A percentile compares a stretch with the other conserved stretches of the same genome.
Conservation (phyloP, 1,284 basidiomycete species). For the Tylopilus sp. region DNA sequence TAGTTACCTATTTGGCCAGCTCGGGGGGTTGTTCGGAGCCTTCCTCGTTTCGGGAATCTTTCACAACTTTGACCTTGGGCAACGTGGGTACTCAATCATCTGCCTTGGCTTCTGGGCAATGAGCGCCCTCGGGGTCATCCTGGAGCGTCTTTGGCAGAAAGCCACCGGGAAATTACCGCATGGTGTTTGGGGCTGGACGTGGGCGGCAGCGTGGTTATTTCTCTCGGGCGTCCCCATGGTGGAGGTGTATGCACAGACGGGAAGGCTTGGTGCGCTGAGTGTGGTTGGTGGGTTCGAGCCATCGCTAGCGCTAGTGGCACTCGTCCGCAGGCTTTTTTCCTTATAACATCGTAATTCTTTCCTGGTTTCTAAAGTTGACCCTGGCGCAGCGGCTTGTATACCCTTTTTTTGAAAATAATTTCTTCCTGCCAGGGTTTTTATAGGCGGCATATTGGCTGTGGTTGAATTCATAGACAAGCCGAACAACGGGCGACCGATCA, state of each 20-base stretch:
- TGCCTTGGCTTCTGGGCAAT: conserved; percentile 52
- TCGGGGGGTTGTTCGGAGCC: conserved; percentile 47
- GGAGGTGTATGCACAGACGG: conserved; percentile 47
- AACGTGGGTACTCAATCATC: conserved; percentile 40
- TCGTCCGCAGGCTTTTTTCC: too few relatives aligned
- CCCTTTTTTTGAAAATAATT: too few relatives aligned
- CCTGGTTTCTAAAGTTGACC: too few relatives aligned
- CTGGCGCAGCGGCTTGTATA: too few relatives aligned
- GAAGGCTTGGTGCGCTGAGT: conserved; percentile 21
- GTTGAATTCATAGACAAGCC: too few relatives aligned
- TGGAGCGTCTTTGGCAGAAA: conserved; percentile 45
- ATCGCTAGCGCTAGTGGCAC: conserved; percentile 2
- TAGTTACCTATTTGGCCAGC: conserved; percentile 38
- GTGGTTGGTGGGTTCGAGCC: conserved; percentile 19
- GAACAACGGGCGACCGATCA: too few relatives aligned
- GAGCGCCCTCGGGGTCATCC: conserved; percentile 48
- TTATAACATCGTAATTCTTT: too few relatives aligned
- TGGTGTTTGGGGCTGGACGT: conserved; percentile 44
- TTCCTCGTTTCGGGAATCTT: conserved; percentile 54
- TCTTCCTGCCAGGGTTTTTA: too few relatives aligned
- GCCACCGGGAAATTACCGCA: conserved; percentile 37
- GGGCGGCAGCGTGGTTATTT: conserved; percentile 46
- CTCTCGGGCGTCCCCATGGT: conserved; percentile 44
- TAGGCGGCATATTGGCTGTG: too few relatives aligned
- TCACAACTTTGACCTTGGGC: conserved; percentile 50